A percentile compares a stretch with the other conserved stretches of the same genome.
Conservation (phyloP, 352 stramenopile species). For the Globisporangium spinosum region DNA sequence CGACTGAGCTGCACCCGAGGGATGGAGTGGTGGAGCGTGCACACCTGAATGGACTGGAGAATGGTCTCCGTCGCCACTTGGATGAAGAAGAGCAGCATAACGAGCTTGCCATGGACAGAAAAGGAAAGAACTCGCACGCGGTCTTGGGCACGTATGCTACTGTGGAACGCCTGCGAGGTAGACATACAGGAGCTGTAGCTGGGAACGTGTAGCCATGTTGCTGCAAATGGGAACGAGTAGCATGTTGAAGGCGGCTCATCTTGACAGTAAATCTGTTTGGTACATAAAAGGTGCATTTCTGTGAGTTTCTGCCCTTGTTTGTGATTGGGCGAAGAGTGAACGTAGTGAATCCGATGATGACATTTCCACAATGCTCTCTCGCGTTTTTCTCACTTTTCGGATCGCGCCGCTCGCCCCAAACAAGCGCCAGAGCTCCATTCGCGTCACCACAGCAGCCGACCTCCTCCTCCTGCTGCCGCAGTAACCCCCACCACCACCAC, state of each 20-base stretch:
- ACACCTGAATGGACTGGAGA: constrained; percentile 23
- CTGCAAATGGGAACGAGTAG: too few relatives aligned
- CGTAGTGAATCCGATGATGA: background rate
- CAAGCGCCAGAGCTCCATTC: background rate
- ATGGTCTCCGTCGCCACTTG: constrained; percentile 17
- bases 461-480: background rate
- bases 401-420: background rate
- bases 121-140: constrained; percentile 17
- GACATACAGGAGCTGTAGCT: background rate
- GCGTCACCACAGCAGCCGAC: background rate
- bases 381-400: constrained; percentile 4
- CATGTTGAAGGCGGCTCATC: too few relatives aligned
- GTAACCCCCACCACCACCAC: background rate
- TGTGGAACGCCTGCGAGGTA: too few relatives aligned
- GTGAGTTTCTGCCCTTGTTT: too few relatives aligned
- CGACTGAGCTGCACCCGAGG: constrained; percentile 23
- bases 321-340: background rate
- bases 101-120: constrained; percentile 19
- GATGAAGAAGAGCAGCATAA: constrained; percentile 18
- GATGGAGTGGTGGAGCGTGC: constrained; percentile 22
- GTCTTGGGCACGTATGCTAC: background rate
- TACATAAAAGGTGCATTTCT: background rate
- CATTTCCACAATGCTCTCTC: background rate
- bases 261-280: too few relatives aligned
- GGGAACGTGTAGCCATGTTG: background rate